A percentile compares a stretch with the other conserved stretches of the same genome.
Conservation (phyloP, 2,329 filamentous ascomycete genomes). For the Trichoderma oligosporum region DNA sequence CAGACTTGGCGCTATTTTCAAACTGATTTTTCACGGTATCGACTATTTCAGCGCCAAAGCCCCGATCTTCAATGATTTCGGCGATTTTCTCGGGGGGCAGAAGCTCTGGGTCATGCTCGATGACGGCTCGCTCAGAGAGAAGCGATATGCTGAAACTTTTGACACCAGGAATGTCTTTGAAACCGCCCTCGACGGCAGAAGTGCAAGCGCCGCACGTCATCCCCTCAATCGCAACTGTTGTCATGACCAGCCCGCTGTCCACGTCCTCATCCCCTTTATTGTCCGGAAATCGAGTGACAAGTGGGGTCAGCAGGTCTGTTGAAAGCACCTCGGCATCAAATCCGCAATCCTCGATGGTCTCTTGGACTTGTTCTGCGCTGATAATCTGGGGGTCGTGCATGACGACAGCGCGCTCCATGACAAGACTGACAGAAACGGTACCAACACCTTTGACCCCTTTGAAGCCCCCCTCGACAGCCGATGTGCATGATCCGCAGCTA, state of each 20-base stretch:
- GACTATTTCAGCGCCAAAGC: slow-evolving; percentile 75
- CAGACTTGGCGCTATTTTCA: slow-evolving; percentile 21
- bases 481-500: slow-evolving; percentile 89
- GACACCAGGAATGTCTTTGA: slow-evolving; percentile 70
- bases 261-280: slow-evolving; percentile 35
- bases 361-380: slow-evolving; percentile 69
- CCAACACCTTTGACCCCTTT: slow-evolving; percentile 75
- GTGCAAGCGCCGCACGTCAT: slow-evolving; percentile 94
- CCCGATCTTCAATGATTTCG: slow-evolving; percentile 64
- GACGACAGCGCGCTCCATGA: slow-evolving; percentile 93
- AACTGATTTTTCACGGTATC: slow-evolving; percentile 57
- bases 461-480: slow-evolving; percentile 90
- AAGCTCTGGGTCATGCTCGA: slow-evolving; percentile 67
- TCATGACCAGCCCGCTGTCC: slow-evolving; percentile 53
- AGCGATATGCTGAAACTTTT: slow-evolving; percentile 77
- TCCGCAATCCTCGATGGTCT: slow-evolving; percentile 85
- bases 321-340: slow-evolving; percentile 90
- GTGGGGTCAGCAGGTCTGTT: slow-evolving; percentile 64
- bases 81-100: slow-evolving; percentile 52
- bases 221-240: slow-evolving; percentile 74
- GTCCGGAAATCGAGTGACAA: slow-evolving; percentile 37
- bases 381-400: slow-evolving; percentile 78
- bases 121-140: slow-evolving; percentile 77
- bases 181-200: slow-evolving; percentile 76
- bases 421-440: slow-evolving; percentile 84